These are phyloP conservation scores for Pseudogymnoascus sp. DNA, from an alignment of 2,329 filamentous ascomycete species.

Conservation along the genomic window DNA sequence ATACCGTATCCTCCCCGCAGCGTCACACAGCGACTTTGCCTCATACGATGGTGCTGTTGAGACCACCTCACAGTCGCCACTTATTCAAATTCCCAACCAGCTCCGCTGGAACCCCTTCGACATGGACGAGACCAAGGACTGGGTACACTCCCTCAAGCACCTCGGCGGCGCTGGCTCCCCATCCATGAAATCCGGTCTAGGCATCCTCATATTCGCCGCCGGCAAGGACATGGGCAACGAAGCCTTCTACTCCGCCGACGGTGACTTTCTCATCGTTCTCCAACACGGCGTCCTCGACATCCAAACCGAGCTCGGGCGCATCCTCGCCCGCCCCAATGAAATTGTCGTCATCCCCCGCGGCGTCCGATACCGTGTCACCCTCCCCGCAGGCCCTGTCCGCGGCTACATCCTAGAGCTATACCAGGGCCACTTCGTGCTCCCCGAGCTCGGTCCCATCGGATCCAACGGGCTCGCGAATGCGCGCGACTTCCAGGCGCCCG, in stretches of 20 bases:
- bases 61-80: constrained; percentile 38
- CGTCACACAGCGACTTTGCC: constrained; percentile 32
- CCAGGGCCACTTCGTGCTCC: constrained; percentile 62
- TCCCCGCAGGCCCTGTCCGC: constrained; percentile 51
- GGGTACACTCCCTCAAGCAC: constrained; percentile 51
- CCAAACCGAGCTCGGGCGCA: constrained; percentile 64
- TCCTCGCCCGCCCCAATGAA: constrained; percentile 70
- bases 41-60: constrained; percentile 33
- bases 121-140: constrained; percentile 58
- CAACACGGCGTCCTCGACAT: constrained; percentile 69
- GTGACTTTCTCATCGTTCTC: constrained; percentile 67
- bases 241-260: constrained; percentile 79
- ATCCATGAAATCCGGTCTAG: constrained; percentile 67
- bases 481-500: constrained; percentile 66
- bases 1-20: constrained; percentile 46
- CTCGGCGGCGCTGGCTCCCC: constrained; percentile 73
- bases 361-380: constrained; percentile 62
- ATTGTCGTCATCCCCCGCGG: constrained; percentile 69
- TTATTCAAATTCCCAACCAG: constrained; percentile 73
- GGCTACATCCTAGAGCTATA: constrained; percentile 72
- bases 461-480: constrained; percentile 67
- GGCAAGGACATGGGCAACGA: constrained; percentile 68
- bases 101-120: constrained; percentile 68
- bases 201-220: constrained; percentile 72
- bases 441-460: constrained; percentile 65